phyloP scores from a whole-genome alignment of 257 asterid species.

The Solanum paucissectum region DNA sequence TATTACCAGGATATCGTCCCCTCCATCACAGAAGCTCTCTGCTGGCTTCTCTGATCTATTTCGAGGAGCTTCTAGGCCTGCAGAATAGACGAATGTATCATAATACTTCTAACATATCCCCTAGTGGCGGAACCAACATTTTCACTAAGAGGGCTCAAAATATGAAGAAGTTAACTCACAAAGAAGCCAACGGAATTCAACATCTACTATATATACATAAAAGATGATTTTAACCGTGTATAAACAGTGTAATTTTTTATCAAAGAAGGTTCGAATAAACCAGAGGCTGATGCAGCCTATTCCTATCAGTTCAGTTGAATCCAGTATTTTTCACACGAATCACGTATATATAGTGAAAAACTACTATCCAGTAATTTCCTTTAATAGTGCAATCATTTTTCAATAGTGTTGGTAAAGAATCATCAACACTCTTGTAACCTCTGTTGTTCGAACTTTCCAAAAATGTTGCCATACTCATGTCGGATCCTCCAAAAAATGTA shows the following conservation, averaged over 20 bases:
- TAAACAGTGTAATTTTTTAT: too few species aligned
- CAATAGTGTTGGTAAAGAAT: background rate
- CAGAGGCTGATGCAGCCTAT: background rate
- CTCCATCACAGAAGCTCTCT: conserved; percentile 45
- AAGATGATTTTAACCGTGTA: background rate
- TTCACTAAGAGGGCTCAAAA: background rate
- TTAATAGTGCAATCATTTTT: background rate
- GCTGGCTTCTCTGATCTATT: conserved; percentile 64
- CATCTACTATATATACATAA: background rate
- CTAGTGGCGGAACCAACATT: background rate
- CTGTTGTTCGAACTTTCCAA: background rate
- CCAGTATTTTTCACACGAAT: background rate
- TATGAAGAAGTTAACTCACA: background rate
- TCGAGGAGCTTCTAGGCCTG: conserved; percentile 85
- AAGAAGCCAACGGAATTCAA: background rate
- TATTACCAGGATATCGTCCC: conserved; percentile 54
- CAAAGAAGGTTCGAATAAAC: background rate
- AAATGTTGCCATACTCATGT: background rate
- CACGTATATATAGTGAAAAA: background rate
- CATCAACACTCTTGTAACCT: background rate
- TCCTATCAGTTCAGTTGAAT: background rate
- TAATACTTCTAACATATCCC: background rate
- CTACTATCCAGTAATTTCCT: background rate
- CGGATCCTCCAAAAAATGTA: background rate
- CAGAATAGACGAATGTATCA: conserved; percentile 2